Percentiles rank a stretch among this genome's conserved stretches.
These are phyloP conservation scores for Dothistroma pini DNA, from an alignment of 2,329 filamentous ascomycete species.

Conservation along the genomic window DNA sequence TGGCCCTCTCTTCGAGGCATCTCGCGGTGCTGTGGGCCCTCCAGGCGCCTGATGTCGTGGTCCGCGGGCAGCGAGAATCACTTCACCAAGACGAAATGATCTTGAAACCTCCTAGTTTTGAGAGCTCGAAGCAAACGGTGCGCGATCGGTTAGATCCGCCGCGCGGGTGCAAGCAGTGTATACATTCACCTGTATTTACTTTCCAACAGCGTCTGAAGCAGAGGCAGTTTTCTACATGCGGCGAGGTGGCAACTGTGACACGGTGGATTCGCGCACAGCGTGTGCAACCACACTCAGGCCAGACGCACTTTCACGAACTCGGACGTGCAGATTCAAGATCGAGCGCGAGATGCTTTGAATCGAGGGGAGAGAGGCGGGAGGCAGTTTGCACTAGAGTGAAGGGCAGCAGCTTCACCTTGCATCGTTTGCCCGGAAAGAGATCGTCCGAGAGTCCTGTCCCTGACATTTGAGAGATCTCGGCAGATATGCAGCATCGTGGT, in stretches of 20 bases:
- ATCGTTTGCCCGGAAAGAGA: constrained; percentile 1
- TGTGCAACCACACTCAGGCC: constrained; percentile 9
- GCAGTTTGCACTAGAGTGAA: constrained; percentile 3
- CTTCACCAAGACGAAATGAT: constrained; percentile 1
- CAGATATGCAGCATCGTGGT: constrained; percentile 2
- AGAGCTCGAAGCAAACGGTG: constrained; percentile 7
- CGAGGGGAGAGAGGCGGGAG: neutral
- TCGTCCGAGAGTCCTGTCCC: neutral
- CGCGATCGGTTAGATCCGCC: constrained; percentile 6
- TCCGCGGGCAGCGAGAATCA: constrained; percentile 3
- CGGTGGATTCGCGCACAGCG: neutral
- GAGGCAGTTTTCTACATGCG: constrained; percentile 2
- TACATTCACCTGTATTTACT: constrained; percentile 2
- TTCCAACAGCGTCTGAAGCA: constrained; percentile 6
- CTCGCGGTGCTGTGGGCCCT: neutral
- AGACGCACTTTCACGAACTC: neutral
- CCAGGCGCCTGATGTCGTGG: constrained; percentile 1
- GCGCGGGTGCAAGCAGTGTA: neutral
- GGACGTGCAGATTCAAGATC: neutral
- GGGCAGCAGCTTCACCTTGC: constrained; percentile 3
- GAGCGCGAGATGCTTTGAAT: neutral
- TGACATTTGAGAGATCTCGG: constrained; percentile 2
- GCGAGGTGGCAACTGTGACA: neutral
- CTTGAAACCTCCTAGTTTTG: neutral
- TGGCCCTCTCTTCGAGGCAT: constrained; percentile 28